Conservation (phyloP, 129 eudicot genomes). For the Tanacetum coccineum region DNA sequence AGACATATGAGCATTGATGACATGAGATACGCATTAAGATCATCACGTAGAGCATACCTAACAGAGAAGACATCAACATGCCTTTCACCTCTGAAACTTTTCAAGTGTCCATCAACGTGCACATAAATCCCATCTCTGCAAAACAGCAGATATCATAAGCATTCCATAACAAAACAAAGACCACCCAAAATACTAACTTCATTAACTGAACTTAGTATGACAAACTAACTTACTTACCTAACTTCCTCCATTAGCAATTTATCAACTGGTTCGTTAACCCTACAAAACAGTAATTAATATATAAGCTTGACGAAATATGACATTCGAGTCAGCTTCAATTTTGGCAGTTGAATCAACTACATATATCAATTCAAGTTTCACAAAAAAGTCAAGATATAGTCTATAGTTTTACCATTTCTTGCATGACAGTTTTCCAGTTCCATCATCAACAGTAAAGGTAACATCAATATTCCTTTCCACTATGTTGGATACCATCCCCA, state of each 20-base stretch:
- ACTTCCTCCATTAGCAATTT: conserved; percentile 60
- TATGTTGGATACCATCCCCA: conserved; percentile 63
- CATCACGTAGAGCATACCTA: conserved; percentile 44
- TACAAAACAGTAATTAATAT: conserved; percentile 13
- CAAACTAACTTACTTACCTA: conserved; percentile 42
- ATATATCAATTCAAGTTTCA: no score
- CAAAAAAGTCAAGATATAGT: not conserved
- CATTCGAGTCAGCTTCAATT: no score
- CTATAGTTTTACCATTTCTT: conserved; percentile 58
- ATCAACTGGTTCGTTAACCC: conserved; percentile 82
- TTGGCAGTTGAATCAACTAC: no score
- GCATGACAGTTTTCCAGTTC: conserved; percentile 77
- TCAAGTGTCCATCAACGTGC: conserved; percentile 75
- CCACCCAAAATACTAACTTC: not conserved
- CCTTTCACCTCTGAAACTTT: conserved; percentile 60
- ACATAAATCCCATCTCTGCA: conserved; percentile 83
- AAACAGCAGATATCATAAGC: not conserved
- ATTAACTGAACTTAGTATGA: not conserved
- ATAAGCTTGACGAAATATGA: not conserved
- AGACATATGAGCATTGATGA: not conserved
- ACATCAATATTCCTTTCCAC: conserved; percentile 72
- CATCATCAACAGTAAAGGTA: conserved; percentile 74
- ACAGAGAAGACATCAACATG: conserved; percentile 68
- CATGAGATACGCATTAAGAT: conserved; percentile 3
- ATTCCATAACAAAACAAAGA: not conserved